phyloP scores from a whole-genome alignment of 768 basidiomycete genomes.

The Wakefieldia striispora region DNA sequence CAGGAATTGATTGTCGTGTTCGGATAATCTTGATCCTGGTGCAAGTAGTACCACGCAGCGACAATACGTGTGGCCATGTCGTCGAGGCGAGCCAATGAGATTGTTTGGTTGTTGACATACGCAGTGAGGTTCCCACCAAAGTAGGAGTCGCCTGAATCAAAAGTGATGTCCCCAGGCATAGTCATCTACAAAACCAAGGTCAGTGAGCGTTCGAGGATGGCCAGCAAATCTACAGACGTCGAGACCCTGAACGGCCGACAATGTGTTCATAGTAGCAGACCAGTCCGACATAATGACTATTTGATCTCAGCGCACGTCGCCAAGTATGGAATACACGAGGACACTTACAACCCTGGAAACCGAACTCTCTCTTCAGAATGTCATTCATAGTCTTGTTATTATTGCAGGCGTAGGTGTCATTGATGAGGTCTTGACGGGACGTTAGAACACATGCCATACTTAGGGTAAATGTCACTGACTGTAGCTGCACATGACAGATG shows the following conservation, averaged over 20 bases:
- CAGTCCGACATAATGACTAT: conserved; percentile 61
- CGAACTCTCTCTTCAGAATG: conserved; percentile 63
- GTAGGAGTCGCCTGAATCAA: conserved; percentile 40
- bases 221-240: conserved; percentile 39
- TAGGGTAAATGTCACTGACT: conserved; percentile 25
- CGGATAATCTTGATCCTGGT: conserved; percentile 33
- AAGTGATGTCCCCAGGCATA: conserved; percentile 63
- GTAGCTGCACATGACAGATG: conserved; percentile 67
- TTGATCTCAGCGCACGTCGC: background rate
- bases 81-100: conserved; percentile 57
- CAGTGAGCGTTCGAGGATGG: background rate
- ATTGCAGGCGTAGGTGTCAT: conserved; percentile 62
- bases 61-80: conserved; percentile 74
- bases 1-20: conserved; percentile 26
- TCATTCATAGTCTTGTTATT: conserved; percentile 58
- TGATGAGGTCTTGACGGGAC: conserved; percentile 44
- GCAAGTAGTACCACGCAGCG: conserved; percentile 53
- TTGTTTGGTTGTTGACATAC: conserved; percentile 58
- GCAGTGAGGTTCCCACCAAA: conserved; percentile 60
- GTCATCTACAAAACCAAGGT: conserved; percentile 50
- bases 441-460: background rate
- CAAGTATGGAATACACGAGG: background rate
- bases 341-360: conserved; percentile 58
- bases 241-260: conserved; percentile 57
- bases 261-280: conserved; percentile 50